Conservation (phyloP, 306 rosid genomes). For the Quercus alba region DNA sequence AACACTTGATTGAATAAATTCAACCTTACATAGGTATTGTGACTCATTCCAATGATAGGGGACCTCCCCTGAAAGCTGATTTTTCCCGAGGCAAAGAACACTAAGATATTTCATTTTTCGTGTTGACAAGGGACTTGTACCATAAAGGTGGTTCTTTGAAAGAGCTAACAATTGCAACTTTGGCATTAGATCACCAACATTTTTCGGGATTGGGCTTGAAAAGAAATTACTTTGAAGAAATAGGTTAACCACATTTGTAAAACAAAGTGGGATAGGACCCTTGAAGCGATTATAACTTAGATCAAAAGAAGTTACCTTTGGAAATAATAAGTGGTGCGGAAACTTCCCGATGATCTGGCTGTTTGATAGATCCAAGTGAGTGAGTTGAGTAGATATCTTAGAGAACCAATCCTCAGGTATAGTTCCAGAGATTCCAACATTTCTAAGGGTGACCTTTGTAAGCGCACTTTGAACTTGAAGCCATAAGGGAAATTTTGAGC, state of each 20-base stretch:
- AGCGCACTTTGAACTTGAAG: conserved; percentile 12
- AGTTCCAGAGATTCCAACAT: not conserved
- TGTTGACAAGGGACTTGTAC: conserved; percentile 6
- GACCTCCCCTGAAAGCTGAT: not conserved
- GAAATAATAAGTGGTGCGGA: too few species aligned
- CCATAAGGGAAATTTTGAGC: conserved; percentile 22
- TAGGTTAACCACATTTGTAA: not conserved
- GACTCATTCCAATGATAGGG: not conserved
- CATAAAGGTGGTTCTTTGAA: not conserved
- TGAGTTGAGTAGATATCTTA: not conserved
- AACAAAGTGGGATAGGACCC: too few species aligned
- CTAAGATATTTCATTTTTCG: rapidly evolving
- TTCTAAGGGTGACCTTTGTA: not conserved
- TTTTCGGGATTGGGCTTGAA: conserved; percentile 15
- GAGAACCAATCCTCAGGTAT: not conserved
- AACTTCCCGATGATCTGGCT: not conserved
- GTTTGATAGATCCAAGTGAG: not conserved
- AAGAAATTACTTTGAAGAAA: not conserved
- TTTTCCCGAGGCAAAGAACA: not conserved
- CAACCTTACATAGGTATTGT: too few species aligned
- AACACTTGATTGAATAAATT: too few species aligned
- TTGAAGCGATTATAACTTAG: too few species aligned
- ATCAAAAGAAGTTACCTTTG: not conserved
- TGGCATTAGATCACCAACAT: conserved; percentile 11
- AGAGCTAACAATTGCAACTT: not conserved